phyloP scores from a whole-genome alignment of 139 green algal genomes.

The Nannochloris sp. region DNA sequence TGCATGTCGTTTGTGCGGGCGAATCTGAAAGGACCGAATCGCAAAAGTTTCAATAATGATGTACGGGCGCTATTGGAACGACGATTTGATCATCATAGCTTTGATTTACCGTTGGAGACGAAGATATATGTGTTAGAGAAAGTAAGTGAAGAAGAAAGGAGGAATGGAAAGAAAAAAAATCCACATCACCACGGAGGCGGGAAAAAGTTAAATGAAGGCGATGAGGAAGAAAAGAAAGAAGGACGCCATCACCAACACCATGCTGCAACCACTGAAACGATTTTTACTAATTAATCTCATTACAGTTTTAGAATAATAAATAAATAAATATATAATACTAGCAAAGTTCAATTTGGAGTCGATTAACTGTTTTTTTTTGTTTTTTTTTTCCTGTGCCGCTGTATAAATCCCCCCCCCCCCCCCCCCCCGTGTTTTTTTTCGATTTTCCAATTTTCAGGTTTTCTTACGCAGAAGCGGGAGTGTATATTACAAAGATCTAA shows the following conservation, averaged over 20 bases:
- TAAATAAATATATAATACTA: background rate
- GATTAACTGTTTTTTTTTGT: background rate
- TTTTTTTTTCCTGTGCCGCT: background rate
- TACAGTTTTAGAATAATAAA: no score
- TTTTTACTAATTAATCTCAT: no score
- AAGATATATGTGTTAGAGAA: slow-evolving; percentile 16
- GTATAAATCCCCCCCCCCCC: background rate
- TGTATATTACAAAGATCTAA: no score
- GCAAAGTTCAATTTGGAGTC: background rate
- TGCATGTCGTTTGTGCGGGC: slow-evolving; percentile 22
- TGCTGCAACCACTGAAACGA: no score
- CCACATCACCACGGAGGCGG: no score
- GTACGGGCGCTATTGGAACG: slow-evolving; percentile 14
- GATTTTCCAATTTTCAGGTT: slow-evolving; percentile 1
- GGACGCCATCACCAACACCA: no score
- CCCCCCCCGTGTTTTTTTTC: background rate
- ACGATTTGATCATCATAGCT: slow-evolving; percentile 2
- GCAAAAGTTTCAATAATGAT: slow-evolving; percentile 24
- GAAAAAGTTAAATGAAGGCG: background rate
- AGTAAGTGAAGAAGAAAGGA: background rate
- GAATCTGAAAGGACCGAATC: slow-evolving; percentile 1
- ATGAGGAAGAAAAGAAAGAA: no score
- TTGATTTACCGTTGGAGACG: slow-evolving; percentile 20
- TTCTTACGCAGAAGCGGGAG: background rate
- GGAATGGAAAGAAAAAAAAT: background rate